These are phyloP conservation scores for Neonectria punicea DNA, from an alignment of 2,329 filamentous ascomycete species.

Conservation along the genomic window DNA sequence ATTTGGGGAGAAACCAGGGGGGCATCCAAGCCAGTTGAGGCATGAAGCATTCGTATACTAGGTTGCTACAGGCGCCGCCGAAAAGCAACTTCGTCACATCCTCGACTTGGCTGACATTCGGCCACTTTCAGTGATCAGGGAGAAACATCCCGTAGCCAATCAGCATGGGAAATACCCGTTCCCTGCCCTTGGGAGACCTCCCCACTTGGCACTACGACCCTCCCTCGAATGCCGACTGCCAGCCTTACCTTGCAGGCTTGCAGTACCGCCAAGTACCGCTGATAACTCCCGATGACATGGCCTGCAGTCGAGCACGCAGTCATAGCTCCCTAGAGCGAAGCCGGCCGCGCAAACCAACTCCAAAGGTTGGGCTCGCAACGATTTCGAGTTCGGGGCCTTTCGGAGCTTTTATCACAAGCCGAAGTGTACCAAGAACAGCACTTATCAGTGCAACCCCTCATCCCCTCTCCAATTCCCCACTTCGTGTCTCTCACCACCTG, in stretches of 20 bases:
- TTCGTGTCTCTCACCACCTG: background rate
- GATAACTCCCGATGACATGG: background rate
- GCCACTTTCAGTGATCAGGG: background rate
- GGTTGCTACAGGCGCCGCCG: background rate
- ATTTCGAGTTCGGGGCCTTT: background rate
- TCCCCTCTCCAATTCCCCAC: constrained; percentile 1
- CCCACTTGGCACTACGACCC: background rate
- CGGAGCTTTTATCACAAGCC: constrained; percentile 6
- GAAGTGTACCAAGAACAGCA: background rate
- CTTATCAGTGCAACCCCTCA: constrained; percentile 11
- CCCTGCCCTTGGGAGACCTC: background rate
- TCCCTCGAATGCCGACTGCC: background rate
- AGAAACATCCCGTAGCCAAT: background rate
- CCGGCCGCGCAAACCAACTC: background rate
- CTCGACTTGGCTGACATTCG: background rate
- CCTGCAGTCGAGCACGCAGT: background rate
- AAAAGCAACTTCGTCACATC: background rate
- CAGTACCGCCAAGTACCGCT: background rate
- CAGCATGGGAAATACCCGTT: background rate
- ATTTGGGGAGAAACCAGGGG: background rate
- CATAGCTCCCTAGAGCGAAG: background rate
- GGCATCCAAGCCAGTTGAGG: background rate
- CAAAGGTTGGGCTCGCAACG: background rate
- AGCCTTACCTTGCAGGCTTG: background rate
- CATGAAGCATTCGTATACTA: too few relatives aligned